Percentiles rank a stretch among this genome's conserved stretches.
phyloP scores from a whole-genome alignment of 2,329 filamentous ascomycete genomes.

The Ambrosiella cleistominuta region DNA sequence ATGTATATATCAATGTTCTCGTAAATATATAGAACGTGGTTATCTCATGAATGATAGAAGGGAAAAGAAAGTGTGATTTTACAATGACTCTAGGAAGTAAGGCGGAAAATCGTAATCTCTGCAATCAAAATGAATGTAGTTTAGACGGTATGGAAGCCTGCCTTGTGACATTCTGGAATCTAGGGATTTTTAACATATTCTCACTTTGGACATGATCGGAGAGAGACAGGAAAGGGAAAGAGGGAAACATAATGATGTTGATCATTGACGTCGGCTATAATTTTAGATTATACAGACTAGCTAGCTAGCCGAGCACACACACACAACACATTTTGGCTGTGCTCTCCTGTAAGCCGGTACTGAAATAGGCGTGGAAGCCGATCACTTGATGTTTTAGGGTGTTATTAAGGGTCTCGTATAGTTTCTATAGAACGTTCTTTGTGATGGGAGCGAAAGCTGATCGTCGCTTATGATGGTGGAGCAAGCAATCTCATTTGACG shows the following conservation, averaged over 20 bases:
- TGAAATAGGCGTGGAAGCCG: background rate
- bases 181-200: background rate
- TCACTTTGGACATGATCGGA: background rate
- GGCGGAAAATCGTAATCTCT: background rate
- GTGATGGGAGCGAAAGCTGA: background rate
- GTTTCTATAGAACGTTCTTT: constrained; percentile 3
- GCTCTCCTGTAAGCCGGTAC: too few relatives aligned
- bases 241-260: background rate
- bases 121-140: background rate
- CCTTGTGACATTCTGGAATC: background rate
- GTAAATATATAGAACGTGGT: too few relatives aligned
- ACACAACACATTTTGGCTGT: too few relatives aligned
- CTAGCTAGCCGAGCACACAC: too few relatives aligned
- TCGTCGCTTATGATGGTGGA: background rate
- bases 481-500: background rate
- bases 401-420: background rate
- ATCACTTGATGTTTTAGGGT: background rate
- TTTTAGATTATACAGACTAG: too few relatives aligned
- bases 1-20: too few relatives aligned
- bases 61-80: too few relatives aligned
- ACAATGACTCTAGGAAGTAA: background rate
- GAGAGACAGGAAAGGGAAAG: background rate
- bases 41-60: too few relatives aligned
- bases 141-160: background rate
- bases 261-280: too few relatives aligned